These are phyloP conservation scores for Fonsecaea pedrosoi DNA, from an alignment of 2,329 filamentous ascomycete genomes.

Conservation along the genomic window DNA sequence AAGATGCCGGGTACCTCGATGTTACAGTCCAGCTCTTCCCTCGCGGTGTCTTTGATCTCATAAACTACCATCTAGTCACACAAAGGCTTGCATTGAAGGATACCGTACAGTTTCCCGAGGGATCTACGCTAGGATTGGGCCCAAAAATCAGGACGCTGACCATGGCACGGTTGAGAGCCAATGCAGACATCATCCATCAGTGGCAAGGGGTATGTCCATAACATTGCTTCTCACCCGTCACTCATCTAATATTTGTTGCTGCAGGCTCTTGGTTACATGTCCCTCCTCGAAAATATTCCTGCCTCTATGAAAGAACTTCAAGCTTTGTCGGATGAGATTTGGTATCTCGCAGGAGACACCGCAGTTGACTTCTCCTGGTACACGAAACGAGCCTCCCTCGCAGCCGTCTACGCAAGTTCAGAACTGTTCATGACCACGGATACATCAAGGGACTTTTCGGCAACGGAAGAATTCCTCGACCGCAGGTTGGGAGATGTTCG, in stretches of 20 bases:
- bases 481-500: conserved; percentile 74
- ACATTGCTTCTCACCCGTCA: not conserved
- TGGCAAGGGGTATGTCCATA: conserved; percentile 81
- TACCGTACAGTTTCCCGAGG: conserved; percentile 47
- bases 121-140: conserved; percentile 56
- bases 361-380: conserved; percentile 91
- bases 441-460: conserved; percentile 70
- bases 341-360: conserved; percentile 81
- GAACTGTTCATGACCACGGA: conserved; percentile 97
- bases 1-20: conserved; percentile 83
- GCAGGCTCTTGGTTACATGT: conserved; percentile 88
- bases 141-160: conserved; percentile 73
- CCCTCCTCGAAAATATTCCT: conserved; percentile 78
- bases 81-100: conserved; percentile 67
- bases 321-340: conserved; percentile 87
- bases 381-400: conserved; percentile 68
- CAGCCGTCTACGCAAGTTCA: conserved; percentile 73
- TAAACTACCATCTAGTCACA: conserved; percentile 76
- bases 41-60: conserved; percentile 78
- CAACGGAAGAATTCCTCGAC: conserved; percentile 81
- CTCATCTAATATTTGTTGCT: conserved; percentile 23
- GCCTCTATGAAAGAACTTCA: conserved; percentile 79
- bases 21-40: conserved; percentile 84
- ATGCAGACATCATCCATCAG: conserved; percentile 72
- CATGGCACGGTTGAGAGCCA: conserved; percentile 78